A percentile compares a stretch with the other conserved stretches of the same genome.
These are phyloP conservation scores for Haplographium delicatum DNA, from an alignment of 495 filamentous ascomycete genomes.

Conservation along the genomic window DNA sequence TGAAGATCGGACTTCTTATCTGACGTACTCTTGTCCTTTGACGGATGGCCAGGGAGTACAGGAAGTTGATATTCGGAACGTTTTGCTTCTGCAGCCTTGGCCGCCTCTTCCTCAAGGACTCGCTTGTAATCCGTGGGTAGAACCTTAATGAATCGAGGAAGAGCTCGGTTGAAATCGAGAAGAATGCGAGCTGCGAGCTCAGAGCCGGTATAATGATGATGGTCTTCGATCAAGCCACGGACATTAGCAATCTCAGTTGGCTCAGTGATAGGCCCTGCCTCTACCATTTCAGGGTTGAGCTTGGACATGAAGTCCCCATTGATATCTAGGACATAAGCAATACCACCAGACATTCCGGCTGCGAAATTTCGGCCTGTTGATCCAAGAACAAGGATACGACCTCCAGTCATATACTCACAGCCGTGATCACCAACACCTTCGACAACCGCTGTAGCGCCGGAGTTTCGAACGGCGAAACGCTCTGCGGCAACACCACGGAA, in stretches of 20 bases:
- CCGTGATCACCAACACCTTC: constrained; percentile 98
- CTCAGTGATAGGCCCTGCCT: constrained; percentile 82
- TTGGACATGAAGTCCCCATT: constrained; percentile 88
- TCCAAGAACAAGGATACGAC: constrained; percentile 84
- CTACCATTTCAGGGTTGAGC: constrained; percentile 99
- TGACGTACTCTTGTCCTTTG: constrained; percentile 54
- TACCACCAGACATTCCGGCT: constrained; percentile 98
- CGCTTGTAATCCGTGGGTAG: constrained; percentile 98
- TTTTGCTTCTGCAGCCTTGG: constrained; percentile 80
- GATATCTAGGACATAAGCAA: constrained; percentile 94
- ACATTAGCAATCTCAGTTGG: constrained; percentile 90
- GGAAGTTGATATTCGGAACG: constrained; percentile 76
- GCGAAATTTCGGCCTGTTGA: constrained; percentile 98
- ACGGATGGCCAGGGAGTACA: constrained; percentile 57
- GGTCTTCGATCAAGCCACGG: constrained; percentile 92
- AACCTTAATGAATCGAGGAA: constrained; percentile 90
- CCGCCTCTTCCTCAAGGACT: constrained; percentile 78
- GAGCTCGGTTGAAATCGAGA: constrained; percentile 92
- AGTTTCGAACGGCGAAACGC: constrained; percentile 97
- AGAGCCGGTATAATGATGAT: constrained; percentile 98
- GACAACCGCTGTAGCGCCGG: constrained; percentile 91
- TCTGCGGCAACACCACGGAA: constrained; percentile 98
- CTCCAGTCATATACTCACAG: constrained; percentile 99
- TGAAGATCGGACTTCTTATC: constrained; percentile 76
- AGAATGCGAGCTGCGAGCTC: constrained; percentile 93